phyloP scores from a whole-genome alignment of 2,329 filamentous ascomycete genomes.

The Neodidymelliopsis sp. region DNA sequence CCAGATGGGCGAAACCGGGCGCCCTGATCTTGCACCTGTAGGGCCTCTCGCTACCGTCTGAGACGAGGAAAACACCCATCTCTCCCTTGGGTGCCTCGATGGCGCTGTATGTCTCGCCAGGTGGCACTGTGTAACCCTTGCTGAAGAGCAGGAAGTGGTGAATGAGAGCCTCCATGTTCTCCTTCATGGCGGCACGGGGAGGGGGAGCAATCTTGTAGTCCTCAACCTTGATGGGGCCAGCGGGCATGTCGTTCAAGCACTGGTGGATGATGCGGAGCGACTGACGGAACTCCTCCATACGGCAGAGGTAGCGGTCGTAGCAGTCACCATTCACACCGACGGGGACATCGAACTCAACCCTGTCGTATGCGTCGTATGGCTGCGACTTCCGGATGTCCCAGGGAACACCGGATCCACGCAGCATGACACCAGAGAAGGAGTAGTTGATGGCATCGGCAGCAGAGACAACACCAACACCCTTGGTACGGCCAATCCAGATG shows the following conservation, averaged over 20 bases:
- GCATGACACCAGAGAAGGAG: constrained; percentile 96
- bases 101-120: constrained; percentile 95
- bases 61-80: constrained; percentile 97
- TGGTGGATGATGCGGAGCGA: constrained; percentile 98
- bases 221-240: constrained; percentile 91
- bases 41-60: constrained; percentile 89
- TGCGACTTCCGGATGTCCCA: constrained; percentile 97
- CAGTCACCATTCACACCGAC: constrained; percentile 97
- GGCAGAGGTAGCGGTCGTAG: constrained; percentile 98
- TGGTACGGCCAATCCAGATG: constrained; percentile 95
- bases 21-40: constrained; percentile 98
- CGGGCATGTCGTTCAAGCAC: constrained; percentile 98
- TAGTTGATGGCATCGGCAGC: constrained; percentile 96
- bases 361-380: constrained; percentile 96
- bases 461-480: constrained; percentile 88
- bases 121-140: constrained; percentile 96
- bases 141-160: constrained; percentile 99
- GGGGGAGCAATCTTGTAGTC: constrained; percentile 98
- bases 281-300: constrained; percentile 99
- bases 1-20: constrained; percentile 93
- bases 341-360: constrained; percentile 97
- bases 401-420: constrained; percentile 92
- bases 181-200: constrained; percentile 98
- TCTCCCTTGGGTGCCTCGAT: constrained; percentile 99
- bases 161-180: constrained; percentile 99